Base-by-base conservation (phyloP, 2,329 filamentous ascomycete genomes). In the Dryadomyces quercivorus region DNA sequence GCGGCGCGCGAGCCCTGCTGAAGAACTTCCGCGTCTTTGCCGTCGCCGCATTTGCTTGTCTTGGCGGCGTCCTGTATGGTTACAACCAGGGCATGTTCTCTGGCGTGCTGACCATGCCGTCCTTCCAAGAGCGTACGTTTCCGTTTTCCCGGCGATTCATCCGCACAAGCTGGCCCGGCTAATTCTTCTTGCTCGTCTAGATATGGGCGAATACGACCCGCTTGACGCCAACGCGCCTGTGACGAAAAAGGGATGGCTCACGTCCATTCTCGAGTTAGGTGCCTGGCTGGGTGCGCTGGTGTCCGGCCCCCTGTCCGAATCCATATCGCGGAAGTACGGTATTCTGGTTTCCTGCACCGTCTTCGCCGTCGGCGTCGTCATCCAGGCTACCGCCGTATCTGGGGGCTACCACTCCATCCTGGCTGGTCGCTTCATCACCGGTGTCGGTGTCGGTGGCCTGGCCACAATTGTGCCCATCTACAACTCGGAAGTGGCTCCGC, bases 11-110 rank as follows among this genome's bases (percentile, higher is more conserved):
- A 18, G 77, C 76, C 13, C 65, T 83, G 46, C 63, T 81, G 15
- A 81, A 80, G 65, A 84, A 83, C 61, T 75, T 75, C 62, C 56
- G 51, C 3, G 80, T 84, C 16, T 80, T 81, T 59, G 69, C 74
- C n/a, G 75, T 83, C 56, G 78, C 79, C 1, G 69, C 76, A 45
- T 84, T 84, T 63, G 80, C 80, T 7, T 83, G 79, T 57, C 78
- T 84, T 45, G 81, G 81, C 20, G 80, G 80, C 52, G 69, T 81
- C 2, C 67, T 81, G 1, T 81, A 86, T 64, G 84, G 86, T 20
- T 89, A 88, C 69, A 88, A 89, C 63, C 83, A 88, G 65, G 86
- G 85, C 60, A 84, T 88, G 68, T 87, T 88, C 68, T 80, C 80
- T n/a, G 85, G 85, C 22, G 79, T 90, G 8, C 65, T 82, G 9